These are phyloP conservation scores for Wickerhamiella lipophila DNA, from an alignment of 805 yeast species.

Conservation along the genomic window DNA sequence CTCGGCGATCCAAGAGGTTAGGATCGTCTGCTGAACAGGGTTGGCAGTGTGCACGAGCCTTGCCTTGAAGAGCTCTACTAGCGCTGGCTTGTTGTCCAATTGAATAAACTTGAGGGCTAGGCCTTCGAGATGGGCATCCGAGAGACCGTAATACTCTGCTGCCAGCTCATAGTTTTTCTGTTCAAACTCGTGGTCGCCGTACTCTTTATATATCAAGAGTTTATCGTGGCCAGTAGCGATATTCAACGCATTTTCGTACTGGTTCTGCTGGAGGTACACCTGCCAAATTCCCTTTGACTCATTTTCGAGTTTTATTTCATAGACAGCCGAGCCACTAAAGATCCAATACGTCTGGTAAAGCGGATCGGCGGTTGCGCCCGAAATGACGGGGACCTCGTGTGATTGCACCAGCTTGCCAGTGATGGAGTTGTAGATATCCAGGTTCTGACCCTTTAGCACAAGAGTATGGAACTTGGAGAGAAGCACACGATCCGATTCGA, in stretches of 20 bases:
- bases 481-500: conserved; percentile 22
- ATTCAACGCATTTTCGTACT: conserved; percentile 54
- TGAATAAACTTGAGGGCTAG: conserved; percentile 47
- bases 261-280: conserved; percentile 36
- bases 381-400: conserved; percentile 29
- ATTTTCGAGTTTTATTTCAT: conserved; percentile 51
- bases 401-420: conserved; percentile 32
- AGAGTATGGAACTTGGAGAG: conserved; percentile 46
- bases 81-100: conserved; percentile 31
- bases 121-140: conserved; percentile 56
- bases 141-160: conserved; percentile 48
- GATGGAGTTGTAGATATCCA: conserved; percentile 31
- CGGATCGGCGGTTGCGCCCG: conserved; percentile 42
- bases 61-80: conserved; percentile 22
- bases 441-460: conserved; percentile 28
- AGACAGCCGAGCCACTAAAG: conserved; percentile 45
- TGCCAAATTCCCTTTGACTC: conserved; percentile 72
- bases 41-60: conserved; percentile 20
- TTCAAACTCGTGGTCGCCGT: conserved; percentile 40
- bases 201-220: conserved; percentile 40
- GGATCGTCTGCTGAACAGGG: conserved; percentile 37
- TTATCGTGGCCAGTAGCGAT: conserved; percentile 26
- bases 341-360: conserved; percentile 60
- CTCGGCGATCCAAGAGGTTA: conserved; percentile 59
- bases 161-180: conserved; percentile 25